Evolutionary conservation across 495 filamentous ascomycete species (phyloP), one percentile per base, ranked within the genome.

Genomic region (Cryomyces minteri): DNA sequence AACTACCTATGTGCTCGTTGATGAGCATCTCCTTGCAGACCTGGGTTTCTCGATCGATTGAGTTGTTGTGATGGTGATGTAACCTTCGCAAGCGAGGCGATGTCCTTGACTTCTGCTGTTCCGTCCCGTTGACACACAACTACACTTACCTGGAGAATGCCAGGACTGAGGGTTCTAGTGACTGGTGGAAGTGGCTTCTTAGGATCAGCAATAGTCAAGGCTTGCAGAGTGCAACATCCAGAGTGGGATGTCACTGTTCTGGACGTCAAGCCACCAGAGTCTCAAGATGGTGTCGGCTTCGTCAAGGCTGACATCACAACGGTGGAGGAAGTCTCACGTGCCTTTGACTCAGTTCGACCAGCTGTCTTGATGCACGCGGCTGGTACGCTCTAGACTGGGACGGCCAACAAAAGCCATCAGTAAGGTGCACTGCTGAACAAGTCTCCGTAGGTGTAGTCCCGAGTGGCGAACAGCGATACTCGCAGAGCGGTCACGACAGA

Each of bases 141-240:
- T 10, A 38, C 34, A 38, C 12, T 9, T 38, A 9, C 12, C 9
- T 38, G 12, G 9, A 9, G 3, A 10, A 38, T 38, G 34, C 9
- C 34, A 14, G 9, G 9, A 34, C 43, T 41, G 18, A 53, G 43
- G 7, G 44, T 65, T 12, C 52, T 65, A 6, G 49, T 65, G 18
- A 65, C 62, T 5, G 62, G 62, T 18, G 62, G 59, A 18, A 54
- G 53, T 31, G 62, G 62, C 8, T 65, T 64, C 51, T 47, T 65
- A 7, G 62, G 59, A 18, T 47, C 48, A 1, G 52, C 44, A 14
- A 58, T 65, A 31, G 53, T 63, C 5, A 37, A 48, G 36, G 51
- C 52, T 6, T 51, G 64, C 25, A 34, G 51, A 6, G 40, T 40
- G 14, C 39, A 48, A 40, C 49, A 61, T 42, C 45, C 44, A 6